Conservation (phyloP, 371 early-diverging fungal species). For the Zychaea mexicana region DNA sequence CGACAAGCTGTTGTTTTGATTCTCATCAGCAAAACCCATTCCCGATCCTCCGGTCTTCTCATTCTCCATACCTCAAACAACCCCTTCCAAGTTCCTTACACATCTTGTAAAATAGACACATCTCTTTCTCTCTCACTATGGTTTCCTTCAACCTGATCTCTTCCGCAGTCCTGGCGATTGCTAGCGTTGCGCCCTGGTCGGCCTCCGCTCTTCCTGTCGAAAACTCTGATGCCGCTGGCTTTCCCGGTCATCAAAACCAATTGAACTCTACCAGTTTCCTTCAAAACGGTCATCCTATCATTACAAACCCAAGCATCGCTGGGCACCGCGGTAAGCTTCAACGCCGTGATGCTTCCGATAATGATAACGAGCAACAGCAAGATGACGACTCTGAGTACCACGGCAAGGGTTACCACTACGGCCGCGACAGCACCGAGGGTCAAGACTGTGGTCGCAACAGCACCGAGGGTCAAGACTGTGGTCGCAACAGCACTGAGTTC, state of each 20-base stretch:
- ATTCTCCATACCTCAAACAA: neutral
- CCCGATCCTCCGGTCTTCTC: neutral
- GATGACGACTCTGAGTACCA: too few relatives aligned
- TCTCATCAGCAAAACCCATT: neutral
- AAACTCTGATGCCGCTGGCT: neutral
- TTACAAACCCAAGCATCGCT: neutral
- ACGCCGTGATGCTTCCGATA: too few relatives aligned
- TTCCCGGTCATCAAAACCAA: neutral
- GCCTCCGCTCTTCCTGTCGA: slow-evolving; percentile 59
- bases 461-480: neutral
- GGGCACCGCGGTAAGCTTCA: too few relatives aligned
- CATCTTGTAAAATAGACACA: slow-evolving; percentile 5
- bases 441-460: neutral
- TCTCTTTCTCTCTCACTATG: too few relatives aligned
- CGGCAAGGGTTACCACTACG: too few relatives aligned
- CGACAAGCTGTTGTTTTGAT: neutral
- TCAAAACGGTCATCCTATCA: neutral
- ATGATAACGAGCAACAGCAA: too few relatives aligned
- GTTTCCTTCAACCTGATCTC: neutral
- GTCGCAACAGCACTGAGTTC: neutral
- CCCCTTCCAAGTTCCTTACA: slow-evolving; percentile 1
- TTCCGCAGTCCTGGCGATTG: slow-evolving; percentile 6
- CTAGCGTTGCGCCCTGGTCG: slow-evolving; percentile 63
- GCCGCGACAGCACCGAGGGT: neutral
- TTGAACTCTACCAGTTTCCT: neutral